Evolutionary conservation across 2,329 filamentous ascomycete species (phyloP), one percentile per base, ranked within the genome.

Genomic region (Hymenoscyphus salicellus): DNA sequence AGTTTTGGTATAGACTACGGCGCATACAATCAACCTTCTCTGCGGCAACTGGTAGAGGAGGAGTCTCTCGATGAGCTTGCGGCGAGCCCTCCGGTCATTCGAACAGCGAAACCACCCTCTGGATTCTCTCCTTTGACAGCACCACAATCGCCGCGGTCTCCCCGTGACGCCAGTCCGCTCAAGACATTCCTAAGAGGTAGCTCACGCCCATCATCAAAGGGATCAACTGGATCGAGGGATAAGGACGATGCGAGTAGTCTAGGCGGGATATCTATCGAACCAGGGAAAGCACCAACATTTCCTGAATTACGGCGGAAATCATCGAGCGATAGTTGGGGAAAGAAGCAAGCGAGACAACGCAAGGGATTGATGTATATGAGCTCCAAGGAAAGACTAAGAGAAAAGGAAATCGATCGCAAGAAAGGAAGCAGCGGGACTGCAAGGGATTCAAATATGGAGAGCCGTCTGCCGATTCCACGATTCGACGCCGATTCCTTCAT

Each of bases 101-200:
- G 89, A 68, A 96, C 93, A 36, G 86, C 92, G 36, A 93, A 93
- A 76, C 89, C 89, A 7, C 91, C 91, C 0, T 92, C 90, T 60
- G 91, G 90, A 62, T 86, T 88, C 72, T 93, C 90, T 30, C 79
- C 87, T 20, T 78, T 91, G 60, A 92, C 89, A n/a, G 85, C 88
- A 0, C 83, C 83, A 65, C 87, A 82, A 67, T 69, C 71, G 80
- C 83, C 83, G 64, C 87, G 82, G 67, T 69, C 71, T 80, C 66
- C 84, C 84, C 6, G 68, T 65, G 76, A 79, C 41, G 72, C 75
- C 1, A 77, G 78, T 52, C 84, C 85, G 14, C 74, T 91, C 55
- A 85, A 83, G 72, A 85, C 83, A 52, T 83, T 90, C 52, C 79
- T 91, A 56, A 82, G 86, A 63, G 77, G 75, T 68, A 80, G 75